Conservation (phyloP, 1,284 basidiomycete species). For the Apiotrichum domesticum region DNA sequence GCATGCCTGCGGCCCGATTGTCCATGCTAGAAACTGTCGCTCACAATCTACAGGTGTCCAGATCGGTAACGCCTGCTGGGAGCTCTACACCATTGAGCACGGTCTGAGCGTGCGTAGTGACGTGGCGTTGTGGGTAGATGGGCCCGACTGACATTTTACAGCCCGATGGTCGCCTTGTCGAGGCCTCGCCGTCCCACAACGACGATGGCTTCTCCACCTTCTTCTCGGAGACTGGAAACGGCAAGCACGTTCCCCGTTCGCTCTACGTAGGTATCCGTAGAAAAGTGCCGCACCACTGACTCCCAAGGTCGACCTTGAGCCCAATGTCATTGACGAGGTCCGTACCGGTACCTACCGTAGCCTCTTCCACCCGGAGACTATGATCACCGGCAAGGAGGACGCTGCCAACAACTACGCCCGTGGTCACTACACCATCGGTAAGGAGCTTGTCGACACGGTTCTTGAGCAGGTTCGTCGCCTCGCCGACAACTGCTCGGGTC, state of each 20-base stretch:
- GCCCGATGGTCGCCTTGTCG: constrained; percentile 85
- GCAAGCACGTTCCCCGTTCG: constrained; percentile 96
- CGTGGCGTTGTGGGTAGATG: background rate
- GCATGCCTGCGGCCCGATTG: too few relatives aligned
- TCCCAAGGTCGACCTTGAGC: constrained; percentile 70
- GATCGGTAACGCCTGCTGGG: constrained; percentile 96
- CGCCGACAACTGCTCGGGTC: constrained; percentile 94
- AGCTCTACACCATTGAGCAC: constrained; percentile 97
- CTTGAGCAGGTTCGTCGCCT: constrained; percentile 95
- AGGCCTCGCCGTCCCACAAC: constrained; percentile 63
- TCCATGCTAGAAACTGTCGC: too few relatives aligned
- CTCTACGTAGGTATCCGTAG: constrained; percentile 58
- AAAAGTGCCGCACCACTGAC: background rate
- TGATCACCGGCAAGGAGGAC: constrained; percentile 99
- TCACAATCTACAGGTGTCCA: constrained; percentile 42
- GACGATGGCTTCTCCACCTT: constrained; percentile 90
- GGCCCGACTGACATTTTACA: constrained; percentile 38
- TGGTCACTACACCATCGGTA: constrained; percentile 96
- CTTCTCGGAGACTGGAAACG: constrained; percentile 61
- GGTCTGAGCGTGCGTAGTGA: constrained; percentile 72
- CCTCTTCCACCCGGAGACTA: constrained; percentile 97
- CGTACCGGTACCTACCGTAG: constrained; percentile 88
- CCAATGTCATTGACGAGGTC: constrained; percentile 93
- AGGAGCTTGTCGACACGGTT: constrained; percentile 81
- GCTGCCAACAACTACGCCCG: constrained; percentile 99